A percentile compares a stretch with the other conserved stretches of the same genome.
These are phyloP conservation scores for Filobasidium uniguttulatum DNA, from an alignment of 1,284 basidiomycete species.

Conservation along the genomic window DNA sequence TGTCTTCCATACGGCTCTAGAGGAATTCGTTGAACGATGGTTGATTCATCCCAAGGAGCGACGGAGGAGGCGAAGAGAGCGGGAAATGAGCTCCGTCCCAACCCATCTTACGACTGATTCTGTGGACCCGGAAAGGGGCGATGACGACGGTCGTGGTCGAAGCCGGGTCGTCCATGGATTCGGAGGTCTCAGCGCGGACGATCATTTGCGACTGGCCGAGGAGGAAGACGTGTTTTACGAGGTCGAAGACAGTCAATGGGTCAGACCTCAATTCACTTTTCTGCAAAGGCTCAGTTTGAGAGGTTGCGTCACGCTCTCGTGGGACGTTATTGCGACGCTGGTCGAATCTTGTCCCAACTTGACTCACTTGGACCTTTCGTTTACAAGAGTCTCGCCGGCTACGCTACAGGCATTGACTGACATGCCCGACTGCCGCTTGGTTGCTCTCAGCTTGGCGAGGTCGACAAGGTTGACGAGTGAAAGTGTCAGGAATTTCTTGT, in stretches of 20 bases:
- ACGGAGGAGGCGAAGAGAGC: background rate
- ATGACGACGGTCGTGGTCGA: slow-evolving; percentile 23
- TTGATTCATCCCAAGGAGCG: slow-evolving; percentile 30
- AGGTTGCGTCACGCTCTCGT: slow-evolving; percentile 61
- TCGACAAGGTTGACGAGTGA: slow-evolving; percentile 71
- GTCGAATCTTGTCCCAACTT: slow-evolving; percentile 40
- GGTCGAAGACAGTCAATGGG: slow-evolving; percentile 1
- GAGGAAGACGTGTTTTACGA: slow-evolving; percentile 36
- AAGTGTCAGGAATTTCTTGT: slow-evolving; percentile 61
- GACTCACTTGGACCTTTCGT: slow-evolving; percentile 41
- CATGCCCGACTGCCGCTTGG: slow-evolving; percentile 52
- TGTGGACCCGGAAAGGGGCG: slow-evolving; percentile 12
- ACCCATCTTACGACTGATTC: background rate
- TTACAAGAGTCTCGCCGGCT: slow-evolving; percentile 56
- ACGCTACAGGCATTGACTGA: slow-evolving; percentile 38
- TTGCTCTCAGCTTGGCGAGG: slow-evolving; percentile 72
- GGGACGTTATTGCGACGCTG: slow-evolving; percentile 60
- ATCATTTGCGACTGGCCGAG: slow-evolving; percentile 15
- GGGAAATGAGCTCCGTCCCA: background rate
- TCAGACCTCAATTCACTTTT: slow-evolving; percentile 51
- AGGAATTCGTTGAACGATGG: slow-evolving; percentile 65
- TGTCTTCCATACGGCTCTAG: slow-evolving; percentile 69
- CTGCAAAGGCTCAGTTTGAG: slow-evolving; percentile 72
- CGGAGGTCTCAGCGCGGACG: slow-evolving; percentile 4
- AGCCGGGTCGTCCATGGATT: slow-evolving; percentile 12